A percentile compares a stretch with the other conserved stretches of the same genome.
Conservation (phyloP, 495 filamentous ascomycete species). For the Clavariopsis aquatica region DNA sequence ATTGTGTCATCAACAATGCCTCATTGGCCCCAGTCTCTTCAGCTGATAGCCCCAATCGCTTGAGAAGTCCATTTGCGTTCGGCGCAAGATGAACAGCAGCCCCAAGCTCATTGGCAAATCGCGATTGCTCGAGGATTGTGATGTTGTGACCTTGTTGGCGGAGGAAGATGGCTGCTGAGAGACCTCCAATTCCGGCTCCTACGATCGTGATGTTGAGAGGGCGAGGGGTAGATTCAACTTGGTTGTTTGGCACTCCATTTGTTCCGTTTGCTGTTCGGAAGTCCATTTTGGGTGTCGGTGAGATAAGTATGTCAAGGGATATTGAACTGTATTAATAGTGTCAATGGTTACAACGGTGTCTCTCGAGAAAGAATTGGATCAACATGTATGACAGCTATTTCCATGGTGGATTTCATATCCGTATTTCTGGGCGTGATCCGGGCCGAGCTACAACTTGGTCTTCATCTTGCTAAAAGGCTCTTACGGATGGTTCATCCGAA, state of each 20-base stretch:
- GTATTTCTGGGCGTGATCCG: too few species aligned
- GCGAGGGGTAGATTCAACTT: not conserved
- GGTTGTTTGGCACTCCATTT: not conserved
- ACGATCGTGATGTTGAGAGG: conserved; percentile 25
- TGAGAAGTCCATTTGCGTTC: conserved; percentile 30
- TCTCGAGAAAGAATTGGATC: too few species aligned
- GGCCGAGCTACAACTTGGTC: too few species aligned
- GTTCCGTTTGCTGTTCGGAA: too few species aligned
- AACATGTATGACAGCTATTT: too few species aligned
- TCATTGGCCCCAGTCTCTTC: conserved; percentile 25
- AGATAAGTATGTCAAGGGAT: too few species aligned
- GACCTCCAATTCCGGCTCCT: conserved; percentile 29
- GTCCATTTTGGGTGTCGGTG: too few species aligned
- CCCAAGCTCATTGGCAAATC: conserved; percentile 25
- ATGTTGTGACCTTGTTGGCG: conserved; percentile 26
- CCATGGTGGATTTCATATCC: too few species aligned
- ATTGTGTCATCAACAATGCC: conserved; percentile 33
- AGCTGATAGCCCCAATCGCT: conserved; percentile 19
- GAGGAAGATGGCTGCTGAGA: conserved; percentile 24
- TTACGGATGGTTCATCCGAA: too few species aligned
- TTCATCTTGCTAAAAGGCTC: too few species aligned
- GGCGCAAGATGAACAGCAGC: conserved; percentile 33
- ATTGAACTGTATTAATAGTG: too few species aligned
- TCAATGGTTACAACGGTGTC: too few species aligned
- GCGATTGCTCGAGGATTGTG: conserved; percentile 27